Evolutionary conservation across 1,284 basidiomycete genomes (phyloP).

Genomic region (Athelia sp.): DNA sequence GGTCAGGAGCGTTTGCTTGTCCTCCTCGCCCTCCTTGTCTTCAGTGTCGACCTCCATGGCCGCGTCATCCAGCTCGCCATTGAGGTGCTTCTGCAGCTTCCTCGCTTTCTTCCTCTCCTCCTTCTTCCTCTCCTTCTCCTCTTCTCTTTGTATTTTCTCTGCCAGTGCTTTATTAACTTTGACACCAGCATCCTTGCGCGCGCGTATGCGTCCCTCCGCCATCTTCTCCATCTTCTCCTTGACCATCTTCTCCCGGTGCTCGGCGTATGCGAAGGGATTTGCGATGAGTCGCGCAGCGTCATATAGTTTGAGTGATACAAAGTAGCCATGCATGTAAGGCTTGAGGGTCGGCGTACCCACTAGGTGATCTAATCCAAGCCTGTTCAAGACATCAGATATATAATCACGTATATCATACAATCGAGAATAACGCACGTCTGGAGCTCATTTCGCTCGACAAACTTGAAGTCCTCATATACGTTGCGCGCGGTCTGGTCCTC

Average conservation of each 20-base stretch:
- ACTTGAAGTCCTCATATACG: constrained; percentile 97
- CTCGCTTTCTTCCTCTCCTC: constrained; percentile 57
- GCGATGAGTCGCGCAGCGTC: constrained; percentile 93
- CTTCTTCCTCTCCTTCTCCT: constrained; percentile 62
- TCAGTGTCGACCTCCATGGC: constrained; percentile 38
- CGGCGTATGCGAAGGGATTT: constrained; percentile 94
- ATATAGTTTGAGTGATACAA: constrained; percentile 93
- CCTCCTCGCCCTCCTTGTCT: constrained; percentile 26
- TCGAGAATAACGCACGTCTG: constrained; percentile 77
- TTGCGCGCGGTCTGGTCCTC: constrained; percentile 79
- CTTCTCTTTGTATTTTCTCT: constrained; percentile 75
- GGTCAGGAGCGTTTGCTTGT: constrained; percentile 57
- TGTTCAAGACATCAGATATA: too few species aligned
- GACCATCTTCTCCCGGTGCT: constrained; percentile 87
- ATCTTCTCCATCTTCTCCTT: constrained; percentile 90
- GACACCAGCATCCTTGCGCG: constrained; percentile 63
- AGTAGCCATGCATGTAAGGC: constrained; percentile 99
- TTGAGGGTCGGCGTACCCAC: constrained; percentile 93
- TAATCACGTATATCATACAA: too few species aligned
- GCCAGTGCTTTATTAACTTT: constrained; percentile 94
- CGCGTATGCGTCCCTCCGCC: constrained; percentile 88
- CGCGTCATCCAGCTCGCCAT: constrained; percentile 29
- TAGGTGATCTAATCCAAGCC: constrained; percentile 90
- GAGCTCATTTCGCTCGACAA: constrained; percentile 87
- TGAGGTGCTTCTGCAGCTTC: constrained; percentile 28